A percentile compares a stretch with the other conserved stretches of the same genome.
phyloP scores from a whole-genome alignment of 768 basidiomycete species.

The Mycena pura region DNA sequence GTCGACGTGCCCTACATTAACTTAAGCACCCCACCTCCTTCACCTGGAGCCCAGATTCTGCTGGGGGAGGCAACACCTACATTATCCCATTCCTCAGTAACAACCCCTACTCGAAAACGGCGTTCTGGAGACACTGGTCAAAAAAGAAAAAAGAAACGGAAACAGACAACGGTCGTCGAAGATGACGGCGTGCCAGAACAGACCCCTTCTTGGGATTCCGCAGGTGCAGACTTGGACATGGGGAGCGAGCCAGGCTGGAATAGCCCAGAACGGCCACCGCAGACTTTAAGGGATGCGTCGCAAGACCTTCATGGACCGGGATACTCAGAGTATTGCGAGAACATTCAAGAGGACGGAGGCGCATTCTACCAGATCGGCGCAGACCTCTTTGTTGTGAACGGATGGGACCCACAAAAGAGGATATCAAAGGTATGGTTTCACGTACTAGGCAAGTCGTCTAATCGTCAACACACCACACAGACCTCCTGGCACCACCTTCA shows the following conservation, averaged over 20 bases:
- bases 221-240: not conserved
- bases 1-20: not conserved
- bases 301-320: not conserved
- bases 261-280: not conserved
- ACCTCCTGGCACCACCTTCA: conserved; percentile 16
- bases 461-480: not conserved
- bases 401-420: conserved; percentile 11
- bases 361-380: not conserved
- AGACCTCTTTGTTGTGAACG: not conserved
- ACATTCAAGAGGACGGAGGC: not conserved
- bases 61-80: too few species aligned
- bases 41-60: not conserved
- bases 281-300: not conserved
- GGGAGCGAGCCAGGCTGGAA: not conserved
- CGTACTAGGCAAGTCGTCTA: not conserved
- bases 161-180: too few species aligned
- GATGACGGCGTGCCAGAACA: too few species aligned
- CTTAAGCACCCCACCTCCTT: not conserved
- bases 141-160: not conserved
- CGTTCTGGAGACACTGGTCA: not conserved
- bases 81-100: not conserved
- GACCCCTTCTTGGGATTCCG: not conserved
- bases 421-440: conserved; percentile 3
- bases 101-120: not conserved
- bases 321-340: not conserved